Conservation (phyloP, 345 rosid genomes). For the Draba incana region DNA sequence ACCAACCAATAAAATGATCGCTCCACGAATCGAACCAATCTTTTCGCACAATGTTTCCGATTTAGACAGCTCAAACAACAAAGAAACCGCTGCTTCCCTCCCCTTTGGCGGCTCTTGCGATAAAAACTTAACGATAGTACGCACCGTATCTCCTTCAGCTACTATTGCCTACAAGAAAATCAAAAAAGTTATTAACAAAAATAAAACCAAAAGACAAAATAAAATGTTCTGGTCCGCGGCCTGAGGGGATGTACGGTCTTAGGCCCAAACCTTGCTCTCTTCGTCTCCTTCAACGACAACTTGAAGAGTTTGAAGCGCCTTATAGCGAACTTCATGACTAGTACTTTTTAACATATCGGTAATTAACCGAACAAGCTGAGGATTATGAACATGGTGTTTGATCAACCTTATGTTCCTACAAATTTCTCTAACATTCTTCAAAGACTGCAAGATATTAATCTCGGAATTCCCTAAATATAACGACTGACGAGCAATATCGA, state of each 20-base stretch:
- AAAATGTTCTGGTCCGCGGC: not conserved
- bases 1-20: constrained; percentile 89
- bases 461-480: constrained; percentile 66
- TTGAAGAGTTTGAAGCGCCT: constrained; percentile 74
- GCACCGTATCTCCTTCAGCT: constrained; percentile 90
- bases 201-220: constrained; percentile 4
- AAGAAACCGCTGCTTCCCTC: constrained; percentile 84
- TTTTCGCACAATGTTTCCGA: constrained; percentile 81
- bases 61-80: constrained; percentile 88
- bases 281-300: constrained; percentile 78
- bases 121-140: constrained; percentile 83
- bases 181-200: constrained; percentile 26
- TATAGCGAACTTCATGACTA: constrained; percentile 76
- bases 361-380: constrained; percentile 75
- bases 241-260: too few species aligned
- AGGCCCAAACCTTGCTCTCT: constrained; percentile 68
- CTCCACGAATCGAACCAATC: constrained; percentile 90
- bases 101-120: constrained; percentile 76
- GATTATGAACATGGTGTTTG: constrained; percentile 62
- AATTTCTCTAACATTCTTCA: constrained; percentile 59
- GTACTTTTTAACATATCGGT: constrained; percentile 73
- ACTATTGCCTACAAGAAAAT: constrained; percentile 66
- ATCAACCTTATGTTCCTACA: constrained; percentile 59
- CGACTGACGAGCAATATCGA: constrained; percentile 77
- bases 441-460: constrained; percentile 58